Evolutionary conservation across 441 rosid species (phyloP), one percentile per base, ranked within the genome.

Genomic region (Biscutella auriculata): DNA sequence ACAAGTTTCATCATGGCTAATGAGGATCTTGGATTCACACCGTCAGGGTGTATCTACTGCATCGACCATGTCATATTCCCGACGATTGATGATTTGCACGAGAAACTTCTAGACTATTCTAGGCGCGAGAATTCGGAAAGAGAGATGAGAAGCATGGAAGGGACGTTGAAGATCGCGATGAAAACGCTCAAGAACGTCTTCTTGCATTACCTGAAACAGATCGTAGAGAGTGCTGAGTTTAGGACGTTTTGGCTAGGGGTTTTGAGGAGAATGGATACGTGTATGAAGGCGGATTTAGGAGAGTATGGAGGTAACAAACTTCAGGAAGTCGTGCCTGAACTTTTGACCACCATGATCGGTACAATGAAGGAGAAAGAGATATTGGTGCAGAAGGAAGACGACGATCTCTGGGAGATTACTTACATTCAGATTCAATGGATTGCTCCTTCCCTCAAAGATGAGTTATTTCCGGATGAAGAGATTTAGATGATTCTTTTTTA

Each of bases 391-490:
- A 76, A 57, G 12, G 88, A 84, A 30, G 94, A 64, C 1, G 87
- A 82, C 19, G 95, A 88, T 70, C 74, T 86, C 5, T 86, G 89
- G 89, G 97, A 86, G 33, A 77, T 84, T 45, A 84, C 97, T 5
- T 77, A 79, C 16, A 83, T 88, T 62, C 98, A 86, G 66, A 92
- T 88, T 50, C 98, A 92, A 32, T 86, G 98, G 95, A 88, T 86
- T 66, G 86, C 95, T 60, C 97, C 94, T 47, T 59, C 82, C 2
- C 79, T 92, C 13, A 88, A 88, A 58, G 85, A 85, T 9, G 92
- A 82, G 49, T 53, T 83, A 40, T 84, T 88, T 70, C 94, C 94
- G 7, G 96, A 80, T 12, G 87, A 81, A 46, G 75, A 66, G 1
- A 55, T 71, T 8, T 70, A 64, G 34, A n/a, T n/a, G n/a, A n/a